Evolutionary conservation across 305 asterid genomes (phyloP), one percentile per base, ranked within the genome.

Genomic region (Withania somnifera): DNA sequence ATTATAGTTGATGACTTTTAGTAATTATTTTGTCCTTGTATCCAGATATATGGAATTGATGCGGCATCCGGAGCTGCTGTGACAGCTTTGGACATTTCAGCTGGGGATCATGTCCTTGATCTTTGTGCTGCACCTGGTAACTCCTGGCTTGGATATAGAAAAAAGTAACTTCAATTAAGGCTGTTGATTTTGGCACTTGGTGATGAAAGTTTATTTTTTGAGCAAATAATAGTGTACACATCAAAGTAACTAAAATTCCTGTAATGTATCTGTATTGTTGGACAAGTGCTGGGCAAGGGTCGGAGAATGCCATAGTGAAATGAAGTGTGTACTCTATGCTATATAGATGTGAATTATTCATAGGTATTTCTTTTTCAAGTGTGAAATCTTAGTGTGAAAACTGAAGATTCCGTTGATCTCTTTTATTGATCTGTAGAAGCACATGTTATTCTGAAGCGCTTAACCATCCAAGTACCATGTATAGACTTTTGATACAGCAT

Each of bases 21-120:
- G 60, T 15, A 73, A 14, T 47, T 47, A 7, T 14, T 69, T 66
- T 64, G 40, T 80, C 50, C 82, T 80, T 26, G 22, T 84, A 83
- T 83, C 45, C 88, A 95, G 99, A 91, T 95, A 84, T 94, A 95
- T 90, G 99, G 99, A 86, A 91, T 95, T 71, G 99, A 94, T 90
- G 99, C 98, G 56, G 93, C 98, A 85, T 96, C 99, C 51, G 99
- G 98, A 85, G 99, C 99, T 87, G 97, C 98, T 32, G 98, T 96
- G 84, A 64, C 89, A 77, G 97, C 98, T 81, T 87, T 94, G 94
- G 92, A 82, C 89, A 79, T 96, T 86, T 81, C 83, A 68, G 84
- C 87, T 5, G 97, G 97, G 82, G 98, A 94, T 87, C 97, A 91
- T 34, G 91, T 94, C 81, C 97, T 95, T 78, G 98, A 96, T 88